A percentile compares a stretch with the other conserved stretches of the same genome.
phyloP scores from a whole-genome alignment of 345 rosid species.

The Tarenaya hassleriana region DNA sequence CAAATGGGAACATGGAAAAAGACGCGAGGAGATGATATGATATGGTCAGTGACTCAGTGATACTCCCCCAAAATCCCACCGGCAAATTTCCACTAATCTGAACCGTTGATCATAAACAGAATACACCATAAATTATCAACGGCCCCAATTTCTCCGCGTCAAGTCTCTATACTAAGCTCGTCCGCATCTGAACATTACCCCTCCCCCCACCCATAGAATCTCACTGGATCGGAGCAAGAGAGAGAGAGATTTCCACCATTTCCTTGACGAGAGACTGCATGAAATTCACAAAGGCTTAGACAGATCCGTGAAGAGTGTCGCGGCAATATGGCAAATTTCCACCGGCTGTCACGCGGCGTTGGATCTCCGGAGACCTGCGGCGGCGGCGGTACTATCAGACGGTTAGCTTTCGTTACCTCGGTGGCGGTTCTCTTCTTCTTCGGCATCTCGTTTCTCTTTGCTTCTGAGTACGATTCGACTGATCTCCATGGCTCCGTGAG shows the following conservation, averaged over 20 bases:
- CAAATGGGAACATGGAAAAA: too few species aligned
- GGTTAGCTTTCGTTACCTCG: conserved; percentile 35
- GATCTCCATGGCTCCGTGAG: conserved; percentile 38
- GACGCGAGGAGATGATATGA: too few species aligned
- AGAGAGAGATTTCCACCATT: background rate
- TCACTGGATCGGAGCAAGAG: background rate
- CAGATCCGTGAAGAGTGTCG: background rate
- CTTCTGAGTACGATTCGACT: conserved; percentile 34
- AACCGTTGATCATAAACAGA: background rate
- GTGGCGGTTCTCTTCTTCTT: conserved; percentile 39
- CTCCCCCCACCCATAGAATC: background rate
- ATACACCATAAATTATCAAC: background rate
- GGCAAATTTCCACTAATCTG: conserved; percentile 2
- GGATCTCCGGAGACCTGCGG: conserved; percentile 1
- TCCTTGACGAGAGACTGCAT: background rate
- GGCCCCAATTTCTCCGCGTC: background rate
- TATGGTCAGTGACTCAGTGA: too few species aligned
- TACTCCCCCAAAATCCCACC: background rate
- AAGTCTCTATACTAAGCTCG: background rate
- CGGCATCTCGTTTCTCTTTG: conserved; percentile 38
- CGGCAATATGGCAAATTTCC: conserved; percentile 35
- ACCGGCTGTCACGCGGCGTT: conserved; percentile 26
- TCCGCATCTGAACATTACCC: background rate
- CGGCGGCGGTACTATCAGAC: conserved; percentile 27
- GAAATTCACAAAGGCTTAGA: background rate